Percentiles rank a stretch among this genome's conserved stretches.
phyloP scores from a whole-genome alignment of 2,329 filamentous ascomycete genomes.

The Aotearoamyces nothofagi region DNA sequence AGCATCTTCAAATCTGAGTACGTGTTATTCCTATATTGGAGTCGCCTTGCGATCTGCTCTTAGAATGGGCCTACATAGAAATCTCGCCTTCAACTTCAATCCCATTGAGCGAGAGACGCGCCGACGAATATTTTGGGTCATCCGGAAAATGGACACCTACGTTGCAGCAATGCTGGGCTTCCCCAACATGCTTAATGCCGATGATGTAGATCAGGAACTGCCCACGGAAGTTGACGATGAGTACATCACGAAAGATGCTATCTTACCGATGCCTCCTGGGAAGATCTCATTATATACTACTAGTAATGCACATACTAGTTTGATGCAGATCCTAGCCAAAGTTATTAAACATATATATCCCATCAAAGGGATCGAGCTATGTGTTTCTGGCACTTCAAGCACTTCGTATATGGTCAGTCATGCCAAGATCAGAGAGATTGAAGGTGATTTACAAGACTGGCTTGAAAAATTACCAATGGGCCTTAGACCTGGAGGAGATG shows the following conservation, averaged over 20 bases:
- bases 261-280: slow-evolving; percentile 37
- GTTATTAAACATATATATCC: slow-evolving; percentile 53
- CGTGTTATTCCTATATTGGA: slow-evolving; percentile 68
- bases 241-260: slow-evolving; percentile 43
- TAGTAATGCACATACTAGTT: slow-evolving; percentile 47
- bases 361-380: slow-evolving; percentile 37
- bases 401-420: slow-evolving; percentile 47
- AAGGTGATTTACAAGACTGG: slow-evolving; percentile 47
- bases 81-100: slow-evolving; percentile 45
- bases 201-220: slow-evolving; percentile 52
- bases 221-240: slow-evolving; percentile 53
- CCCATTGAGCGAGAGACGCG: slow-evolving; percentile 49
- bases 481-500: slow-evolving; percentile 67
- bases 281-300: slow-evolving; percentile 44
- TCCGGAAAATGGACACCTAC: slow-evolving; percentile 57
- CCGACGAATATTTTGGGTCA: slow-evolving; percentile 50
- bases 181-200: slow-evolving; percentile 43
- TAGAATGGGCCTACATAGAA: slow-evolving; percentile 63
- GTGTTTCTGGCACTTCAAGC: slow-evolving; percentile 19
- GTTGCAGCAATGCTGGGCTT: slow-evolving; percentile 53
- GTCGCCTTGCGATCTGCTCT: slow-evolving; percentile 64
- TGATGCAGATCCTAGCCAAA: slow-evolving; percentile 49
- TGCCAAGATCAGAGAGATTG: slow-evolving; percentile 46
- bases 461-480: slow-evolving; percentile 53
- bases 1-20: slow-evolving; percentile 62